phyloP scores from a whole-genome alignment of 2,329 filamentous ascomycete genomes.

The Ophiostoma quercus region DNA sequence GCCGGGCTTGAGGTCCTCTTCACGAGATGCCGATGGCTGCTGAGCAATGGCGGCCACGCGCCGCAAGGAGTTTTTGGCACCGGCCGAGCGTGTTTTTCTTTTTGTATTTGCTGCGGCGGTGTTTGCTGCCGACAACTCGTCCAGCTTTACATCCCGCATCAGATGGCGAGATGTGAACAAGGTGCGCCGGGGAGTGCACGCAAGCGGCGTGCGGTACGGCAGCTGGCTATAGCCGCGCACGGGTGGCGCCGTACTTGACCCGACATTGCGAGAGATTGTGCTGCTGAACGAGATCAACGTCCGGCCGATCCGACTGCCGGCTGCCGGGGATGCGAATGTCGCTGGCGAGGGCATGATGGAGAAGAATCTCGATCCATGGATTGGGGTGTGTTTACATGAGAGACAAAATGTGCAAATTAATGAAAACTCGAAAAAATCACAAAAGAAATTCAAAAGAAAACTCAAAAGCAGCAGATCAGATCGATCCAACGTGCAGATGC shows the following conservation, averaged over 20 bases:
- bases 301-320: constrained; percentile 17
- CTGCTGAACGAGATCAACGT: constrained; percentile 10
- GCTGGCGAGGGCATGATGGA: constrained; percentile 22
- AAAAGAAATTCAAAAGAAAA: no score
- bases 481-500: not conserved
- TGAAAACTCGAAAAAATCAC: not conserved
- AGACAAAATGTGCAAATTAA: not conserved
- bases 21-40: constrained; percentile 39
- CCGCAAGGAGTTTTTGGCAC: constrained; percentile 63
- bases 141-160: constrained; percentile 38
- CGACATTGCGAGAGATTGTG: not conserved
- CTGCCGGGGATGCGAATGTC: constrained; percentile 15
- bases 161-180: constrained; percentile 64
- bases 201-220: constrained; percentile 40
- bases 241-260: not conserved
- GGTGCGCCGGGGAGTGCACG: constrained; percentile 47
- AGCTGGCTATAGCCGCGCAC: not conserved
- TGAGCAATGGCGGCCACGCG: constrained; percentile 85
- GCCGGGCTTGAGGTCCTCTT: constrained; percentile 23
- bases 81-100: constrained; percentile 27
- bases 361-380: constrained; percentile 11
- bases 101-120: constrained; percentile 19
- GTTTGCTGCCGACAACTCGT: constrained; percentile 28
- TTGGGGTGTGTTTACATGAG: not conserved
- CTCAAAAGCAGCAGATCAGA: not conserved